Evolutionary conservation across 2,329 filamentous ascomycete species (phyloP).

Genomic region (Dactylellina haptotyla): DNA sequence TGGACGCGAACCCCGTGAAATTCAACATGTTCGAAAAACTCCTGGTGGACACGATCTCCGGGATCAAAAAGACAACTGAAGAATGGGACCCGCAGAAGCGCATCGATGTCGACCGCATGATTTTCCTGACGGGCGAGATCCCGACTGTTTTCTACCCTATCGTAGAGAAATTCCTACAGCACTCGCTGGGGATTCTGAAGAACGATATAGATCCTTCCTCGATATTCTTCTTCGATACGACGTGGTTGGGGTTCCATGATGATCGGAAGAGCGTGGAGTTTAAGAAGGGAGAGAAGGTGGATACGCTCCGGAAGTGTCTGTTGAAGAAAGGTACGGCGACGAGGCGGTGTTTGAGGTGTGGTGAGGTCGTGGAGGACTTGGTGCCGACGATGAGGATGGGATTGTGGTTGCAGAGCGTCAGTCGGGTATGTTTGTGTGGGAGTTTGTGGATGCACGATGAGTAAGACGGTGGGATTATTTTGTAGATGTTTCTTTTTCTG

Average conservation of each 20-base stretch:
- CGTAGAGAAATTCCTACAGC: constrained; percentile 55
- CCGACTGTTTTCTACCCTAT: constrained; percentile 56
- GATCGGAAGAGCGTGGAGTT: constrained; percentile 55
- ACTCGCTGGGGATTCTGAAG: constrained; percentile 55
- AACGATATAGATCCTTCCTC: constrained; percentile 57
- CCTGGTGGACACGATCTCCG: constrained; percentile 57
- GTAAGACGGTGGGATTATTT: constrained; percentile 4
- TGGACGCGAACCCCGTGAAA: constrained; percentile 57
- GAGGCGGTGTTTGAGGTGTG: constrained; percentile 57
- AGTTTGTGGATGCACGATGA: constrained; percentile 59
- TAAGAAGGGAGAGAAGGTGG: constrained; percentile 55
- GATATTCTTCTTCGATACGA: constrained; percentile 58
- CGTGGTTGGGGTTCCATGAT: constrained; percentile 58
- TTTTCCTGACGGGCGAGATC: constrained; percentile 58
- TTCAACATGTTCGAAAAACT: constrained; percentile 58
- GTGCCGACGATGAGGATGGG: constrained; percentile 59
- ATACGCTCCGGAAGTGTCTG: constrained; percentile 57
- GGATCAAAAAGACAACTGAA: constrained; percentile 55
- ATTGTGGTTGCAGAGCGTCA: constrained; percentile 57
- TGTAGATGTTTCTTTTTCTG: neutral
- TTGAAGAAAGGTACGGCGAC: constrained; percentile 55
- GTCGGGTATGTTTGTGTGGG: constrained; percentile 59
- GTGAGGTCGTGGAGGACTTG: constrained; percentile 57
- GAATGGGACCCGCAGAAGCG: constrained; percentile 54
- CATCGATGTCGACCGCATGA: constrained; percentile 55